Base-by-base conservation (phyloP, 192 early-diverging fungal genomes). In the Mortierella hygrophila region DNA sequence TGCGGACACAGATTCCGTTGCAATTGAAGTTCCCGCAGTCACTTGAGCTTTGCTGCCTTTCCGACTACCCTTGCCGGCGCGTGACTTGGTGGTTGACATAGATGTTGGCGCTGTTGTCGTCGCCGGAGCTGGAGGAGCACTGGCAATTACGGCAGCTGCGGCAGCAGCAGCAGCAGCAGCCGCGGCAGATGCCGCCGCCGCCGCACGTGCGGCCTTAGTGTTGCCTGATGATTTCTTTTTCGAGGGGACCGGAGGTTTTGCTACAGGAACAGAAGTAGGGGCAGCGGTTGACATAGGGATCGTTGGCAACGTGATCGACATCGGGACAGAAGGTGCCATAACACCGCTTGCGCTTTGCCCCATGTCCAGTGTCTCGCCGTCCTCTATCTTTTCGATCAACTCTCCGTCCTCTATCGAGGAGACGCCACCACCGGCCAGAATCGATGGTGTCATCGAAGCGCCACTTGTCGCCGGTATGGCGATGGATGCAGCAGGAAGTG, bases 31-130 rank as follows among this genome's bases (percentile, higher is more conserved):
- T 5, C 74, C 44, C 10, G 38, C 32, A 23, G 68, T 41, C 37
- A 37, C 55, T n/a, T 55, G 23, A 20, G 75, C 42, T 60, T 81
- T 81, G 68, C 41, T 54, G n/a, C 57, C 82, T 46, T 83, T 83
- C 3, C 82, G 76, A 75, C 76, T 83, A 6, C 76, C 76, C 72
- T 83, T 83, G 26, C 81, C 37, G 9, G 47, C 29, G 3, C 76
- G 76, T 21, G 49, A 23, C 41, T 60, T 37, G 16, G 44, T n/a
- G 18, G 77, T 69, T 20, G 76, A 29, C 6, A 72, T 26, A 10
- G 76, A 11, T 13, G 37, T 52, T 1, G 68, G 55, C 29, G 57
- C 26, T 10, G 57, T 3, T 23, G 47, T 41, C n/a, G 57, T 20
- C 4, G 55, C 60, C 26, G 70, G 52, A 26, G 44, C 55, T 26